Evolutionary conservation across 805 yeast genomes (phyloP).

Genomic region (Hyphopichia homilentoma): DNA sequence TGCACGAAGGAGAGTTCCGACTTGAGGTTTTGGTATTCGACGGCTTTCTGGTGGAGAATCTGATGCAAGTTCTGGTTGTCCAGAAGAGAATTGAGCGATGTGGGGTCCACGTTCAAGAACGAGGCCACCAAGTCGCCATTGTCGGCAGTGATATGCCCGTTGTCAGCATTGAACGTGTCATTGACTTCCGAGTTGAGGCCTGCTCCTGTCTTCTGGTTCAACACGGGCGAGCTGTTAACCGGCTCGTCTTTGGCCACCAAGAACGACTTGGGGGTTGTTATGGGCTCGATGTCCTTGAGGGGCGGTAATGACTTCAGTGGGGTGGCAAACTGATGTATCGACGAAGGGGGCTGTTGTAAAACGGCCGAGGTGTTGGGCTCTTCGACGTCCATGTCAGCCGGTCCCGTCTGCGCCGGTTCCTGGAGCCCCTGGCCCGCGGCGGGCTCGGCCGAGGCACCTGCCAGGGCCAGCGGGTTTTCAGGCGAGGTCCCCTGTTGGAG

Average conservation of each 20-base stretch:
- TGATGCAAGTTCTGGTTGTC: too few species aligned
- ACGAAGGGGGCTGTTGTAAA: background rate
- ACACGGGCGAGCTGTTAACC: slow-evolving; percentile 20
- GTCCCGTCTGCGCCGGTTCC: background rate
- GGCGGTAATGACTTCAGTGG: slow-evolving; percentile 41
- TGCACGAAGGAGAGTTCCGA: slow-evolving; percentile 29
- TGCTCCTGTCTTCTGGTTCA: slow-evolving; percentile 4
- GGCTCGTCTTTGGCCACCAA: slow-evolving; percentile 35
- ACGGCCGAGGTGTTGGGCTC: slow-evolving; percentile 3
- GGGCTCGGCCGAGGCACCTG: background rate
- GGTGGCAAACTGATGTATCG: slow-evolving; percentile 24
- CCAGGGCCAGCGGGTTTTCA: too few species aligned
- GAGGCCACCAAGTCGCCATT: slow-evolving; percentile 16
- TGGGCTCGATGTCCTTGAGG: slow-evolving; percentile 38
- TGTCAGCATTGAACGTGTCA: slow-evolving; percentile 10
- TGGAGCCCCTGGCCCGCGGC: background rate
- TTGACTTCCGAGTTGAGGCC: slow-evolving; percentile 8
- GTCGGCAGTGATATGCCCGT: too few species aligned
- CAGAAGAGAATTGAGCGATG: slow-evolving; percentile 6
- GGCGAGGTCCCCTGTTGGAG: too few species aligned
- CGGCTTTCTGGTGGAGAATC: slow-evolving; percentile 19
- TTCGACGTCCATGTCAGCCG: slow-evolving; percentile 1
- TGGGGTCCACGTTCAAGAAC: slow-evolving; percentile 24
- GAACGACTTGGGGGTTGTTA: slow-evolving; percentile 39
- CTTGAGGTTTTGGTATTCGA: slow-evolving; percentile 23